Base-by-base conservation (phyloP, 2,329 filamentous ascomycete species). In the Magnaporthiopsis rhizophila region DNA sequence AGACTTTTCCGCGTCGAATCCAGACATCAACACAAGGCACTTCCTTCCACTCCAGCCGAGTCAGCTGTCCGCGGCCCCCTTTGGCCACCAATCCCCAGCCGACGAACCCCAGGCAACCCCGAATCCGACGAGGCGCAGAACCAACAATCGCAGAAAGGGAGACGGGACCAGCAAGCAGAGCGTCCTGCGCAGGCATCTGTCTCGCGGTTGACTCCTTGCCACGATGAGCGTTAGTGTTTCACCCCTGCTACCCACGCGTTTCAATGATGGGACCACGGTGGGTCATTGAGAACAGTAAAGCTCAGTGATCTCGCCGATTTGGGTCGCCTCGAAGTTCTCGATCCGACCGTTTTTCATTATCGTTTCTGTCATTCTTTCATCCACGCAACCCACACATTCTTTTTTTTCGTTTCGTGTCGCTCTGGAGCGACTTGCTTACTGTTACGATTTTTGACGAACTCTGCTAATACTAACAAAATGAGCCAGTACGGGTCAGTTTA, bases 401-500 rank as follows among this genome's bases (percentile, higher is more conserved):
- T 30, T 30, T 30, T 58, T 24, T 60, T 24, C n/a, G n/a, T n/a
- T 60, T 60, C 30, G 21, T 60, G 21, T 34, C 32, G 32, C 59
- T 60, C 45, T 53, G 45, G 45, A 53, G 45, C 45, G 45, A 53
- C 45, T 53, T 53, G 45, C 45, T 53, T 53, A 53, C 45, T 53
- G 45, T 53, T 53, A 53, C 45, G 18, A 53, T 21, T n/a, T 53
- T 53, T 53, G 7, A 53, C 45, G 45, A n/a, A 21, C 18, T 9
- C 7, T n/a, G 15, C 45, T 57, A 65, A 56, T 66, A 70, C 77
- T 79, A 70, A 79, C 74, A 74, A 63, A 4, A 78, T 80, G 75
- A 69, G 72, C 66, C 76, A 84, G 82, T 84, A 84, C 81, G 81
- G 82, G 82, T 85, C 75, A 76, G 80, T 81, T 61, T 36, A 57